Evolutionary conservation across 352 stramenopile genomes (phyloP).

Genomic region (Pythium sukuiense): DNA sequence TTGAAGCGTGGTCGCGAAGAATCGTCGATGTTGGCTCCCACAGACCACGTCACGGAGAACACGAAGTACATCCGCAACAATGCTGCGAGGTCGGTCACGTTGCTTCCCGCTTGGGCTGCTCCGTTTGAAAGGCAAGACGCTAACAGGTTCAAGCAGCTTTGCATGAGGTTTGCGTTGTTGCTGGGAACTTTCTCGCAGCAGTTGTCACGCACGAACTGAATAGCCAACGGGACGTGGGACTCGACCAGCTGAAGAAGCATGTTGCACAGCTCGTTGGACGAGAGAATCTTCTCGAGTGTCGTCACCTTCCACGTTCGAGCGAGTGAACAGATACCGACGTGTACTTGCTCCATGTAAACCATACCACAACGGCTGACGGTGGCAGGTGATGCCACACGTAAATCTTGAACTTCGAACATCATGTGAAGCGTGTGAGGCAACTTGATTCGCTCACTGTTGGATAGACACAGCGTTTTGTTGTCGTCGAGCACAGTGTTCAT

Average conservation of each 20-base stretch:
- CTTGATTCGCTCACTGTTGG: conserved; percentile 89
- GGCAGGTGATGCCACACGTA: conserved; percentile 85
- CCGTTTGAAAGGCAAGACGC: conserved; percentile 63
- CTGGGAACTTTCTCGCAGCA: conserved; percentile 88
- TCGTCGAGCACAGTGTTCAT: conserved; percentile 91
- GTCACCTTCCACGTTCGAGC: conserved; percentile 76
- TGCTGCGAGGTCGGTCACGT: conserved; percentile 48
- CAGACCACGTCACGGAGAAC: conserved; percentile 83
- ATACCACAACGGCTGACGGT: conserved; percentile 91
- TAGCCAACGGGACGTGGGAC: conserved; percentile 75
- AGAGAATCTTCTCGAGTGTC: conserved; percentile 68
- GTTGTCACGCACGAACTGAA: conserved; percentile 89
- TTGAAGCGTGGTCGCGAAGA: conserved; percentile 80
- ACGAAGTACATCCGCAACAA: conserved; percentile 88
- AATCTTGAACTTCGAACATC: conserved; percentile 93
- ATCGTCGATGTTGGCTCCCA: conserved; percentile 89
- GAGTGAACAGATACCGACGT: conserved; percentile 74
- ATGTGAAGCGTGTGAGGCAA: conserved; percentile 87
- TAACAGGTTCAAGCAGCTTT: conserved; percentile 86
- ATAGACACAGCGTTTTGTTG: conserved; percentile 87
- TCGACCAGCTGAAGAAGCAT: conserved; percentile 80
- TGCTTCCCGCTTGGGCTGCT: conserved; percentile 39
- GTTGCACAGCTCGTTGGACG: conserved; percentile 51
- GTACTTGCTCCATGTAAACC: conserved; percentile 92
- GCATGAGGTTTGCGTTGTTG: conserved; percentile 89